phyloP scores from a whole-genome alignment of 257 asterid species.

The Gentiana dahurica region DNA sequence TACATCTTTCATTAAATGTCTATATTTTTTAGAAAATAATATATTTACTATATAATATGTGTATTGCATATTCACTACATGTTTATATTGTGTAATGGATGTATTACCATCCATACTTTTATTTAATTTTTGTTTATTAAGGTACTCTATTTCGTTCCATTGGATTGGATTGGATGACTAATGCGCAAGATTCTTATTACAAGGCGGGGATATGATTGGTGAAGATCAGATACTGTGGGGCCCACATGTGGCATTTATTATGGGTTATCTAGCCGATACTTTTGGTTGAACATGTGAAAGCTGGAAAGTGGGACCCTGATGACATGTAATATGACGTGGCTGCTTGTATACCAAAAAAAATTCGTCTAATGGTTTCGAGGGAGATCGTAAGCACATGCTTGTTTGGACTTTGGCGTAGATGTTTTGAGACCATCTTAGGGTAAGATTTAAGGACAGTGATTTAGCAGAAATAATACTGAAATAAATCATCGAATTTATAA shows the following conservation, averaged over 20 bases:
- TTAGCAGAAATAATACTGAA: too few species aligned
- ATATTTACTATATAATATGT: too few species aligned
- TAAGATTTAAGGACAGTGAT: too few species aligned
- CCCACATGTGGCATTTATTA: conserved; percentile 18
- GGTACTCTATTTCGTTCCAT: conserved; percentile 12
- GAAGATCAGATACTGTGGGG: conserved; percentile 17
- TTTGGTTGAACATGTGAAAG: conserved; percentile 7
- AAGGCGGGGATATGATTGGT: conserved; percentile 13
- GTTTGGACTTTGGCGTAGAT: background rate
- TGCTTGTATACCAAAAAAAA: conserved; percentile 21
- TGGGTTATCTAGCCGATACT: conserved; percentile 19
- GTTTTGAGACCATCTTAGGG: background rate
- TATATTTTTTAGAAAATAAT: too few species aligned
- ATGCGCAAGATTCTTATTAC: conserved; percentile 22
- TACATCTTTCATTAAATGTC: too few species aligned
- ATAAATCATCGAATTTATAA: too few species aligned
- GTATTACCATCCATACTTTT: background rate
- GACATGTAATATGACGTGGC: conserved; percentile 43
- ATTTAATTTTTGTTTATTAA: background rate
- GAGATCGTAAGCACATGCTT: conserved; percentile 30
- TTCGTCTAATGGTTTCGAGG: background rate
- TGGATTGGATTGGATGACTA: conserved; percentile 16
- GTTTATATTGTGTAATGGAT: background rate
- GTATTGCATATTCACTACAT: too few species aligned
- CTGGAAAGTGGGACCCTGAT: conserved; percentile 19